Base-by-base conservation (phyloP, 495 filamentous ascomycete species). In the Pseudotulostoma volvatum region DNA sequence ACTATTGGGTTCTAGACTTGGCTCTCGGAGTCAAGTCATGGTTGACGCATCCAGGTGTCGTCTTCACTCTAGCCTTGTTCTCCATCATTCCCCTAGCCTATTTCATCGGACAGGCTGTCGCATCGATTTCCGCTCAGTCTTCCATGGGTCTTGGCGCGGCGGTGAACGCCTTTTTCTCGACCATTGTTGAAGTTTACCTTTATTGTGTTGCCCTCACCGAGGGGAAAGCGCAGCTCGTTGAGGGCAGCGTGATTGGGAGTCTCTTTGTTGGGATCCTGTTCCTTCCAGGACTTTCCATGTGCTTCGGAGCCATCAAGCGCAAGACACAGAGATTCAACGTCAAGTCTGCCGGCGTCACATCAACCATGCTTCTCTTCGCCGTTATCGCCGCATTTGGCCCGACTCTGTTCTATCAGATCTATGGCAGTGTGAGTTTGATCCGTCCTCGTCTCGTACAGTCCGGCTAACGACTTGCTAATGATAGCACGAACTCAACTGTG, bases 111-210 rank as follows among this genome's bases (percentile, higher is more conserved):
- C 90, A 99, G 58, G 90, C 90, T 37, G 90, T 99, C 31, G 90
- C 90, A n/a, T 96, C 90, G 23, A 96, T 99, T 47, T 96, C 90
- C 11, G 90, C 90, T 7, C 90, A 99, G 52, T 94, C 85, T 13
- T 92, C 85, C n/a, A 99, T 99, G 90, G 90, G 90, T n/a, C 68
- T 99, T 20, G 90, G 90, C 56, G 92, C 90, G 36, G 90, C 87
- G 13, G 85, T 96, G 61, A 99, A 99, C 44, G 90, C 90, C 23
- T 94, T 96, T 59, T 99, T 99, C 63, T 94, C 86, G n/a, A 99
- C 90, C 7, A 64, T 99, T 15, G 90, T 99, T 16, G 90, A 99
- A 54, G 90, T 99, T 9, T 99, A 88, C 61, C 77, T 99, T 37
- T 99, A 99, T 56, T 95, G 88, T 50, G 77, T 95, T 37, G 90